Evolutionary conservation across 495 filamentous ascomycete species (phyloP), one percentile per base, ranked within the genome.

Genomic region (Trichoderma reesei): DNA sequence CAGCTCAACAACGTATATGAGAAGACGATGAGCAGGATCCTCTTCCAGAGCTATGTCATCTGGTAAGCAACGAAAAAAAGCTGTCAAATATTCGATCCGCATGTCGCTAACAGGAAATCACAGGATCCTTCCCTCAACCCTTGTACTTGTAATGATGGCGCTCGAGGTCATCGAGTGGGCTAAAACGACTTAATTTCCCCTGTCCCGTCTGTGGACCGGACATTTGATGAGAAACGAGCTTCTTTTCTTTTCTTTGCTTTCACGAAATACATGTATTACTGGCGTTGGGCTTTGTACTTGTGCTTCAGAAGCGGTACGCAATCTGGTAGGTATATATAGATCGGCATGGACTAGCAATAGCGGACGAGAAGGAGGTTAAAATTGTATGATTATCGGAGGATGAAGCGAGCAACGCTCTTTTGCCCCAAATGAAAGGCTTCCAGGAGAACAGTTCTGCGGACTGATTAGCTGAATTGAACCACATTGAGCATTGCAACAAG

Each of bases 1-100:
- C 95, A 98, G 79, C 90, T 98, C 75, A 98, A 98, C 73, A 89
- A 87, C 64, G 95, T 98, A 13, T 98, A 90, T 73, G 90, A 97
- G 76, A 84, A 86, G 34, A 90, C 92, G 41, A 98, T 98, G 91
- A 88, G 90, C 34, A 91, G 86, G 72, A 79, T 98, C 56, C 76
- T 98, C 20, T 96, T 98, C 82, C 92, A 96, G 81, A 96, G 93
- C 77, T 98, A 98, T 69, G 94, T 98, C 62, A 86, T 96, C 65
- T 96, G 91, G 89, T 92, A 82, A 76, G 86, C 81, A 41, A 44
- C 65, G n/a, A n/a, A n/a, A n/a, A n/a, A n/a, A n/a, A n/a, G n/a
- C n/a, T n/a, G n/a, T n/a, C n/a, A n/a, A n/a, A n/a, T n/a, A n/a
- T n/a, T n/a, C n/a, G n/a, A n/a, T n/a, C n/a, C n/a, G n/a, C n/a